Evolutionary conservation across 441 rosid genomes (phyloP), one percentile per base, ranked within the genome.

Genomic region (Euphorbia celastroides): DNA sequence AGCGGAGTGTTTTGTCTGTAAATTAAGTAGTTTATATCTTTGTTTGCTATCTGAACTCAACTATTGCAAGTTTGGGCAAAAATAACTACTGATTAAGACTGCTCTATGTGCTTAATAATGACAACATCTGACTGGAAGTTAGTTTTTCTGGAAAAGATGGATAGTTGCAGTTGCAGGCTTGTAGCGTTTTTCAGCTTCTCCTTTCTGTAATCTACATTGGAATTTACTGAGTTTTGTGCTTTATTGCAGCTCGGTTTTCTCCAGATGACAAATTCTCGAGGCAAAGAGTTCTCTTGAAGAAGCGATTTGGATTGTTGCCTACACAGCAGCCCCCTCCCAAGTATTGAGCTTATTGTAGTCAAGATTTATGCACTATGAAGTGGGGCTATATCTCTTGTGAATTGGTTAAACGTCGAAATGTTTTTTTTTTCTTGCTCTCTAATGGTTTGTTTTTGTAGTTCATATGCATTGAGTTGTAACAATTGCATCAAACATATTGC

Each of bases 231-330:
- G n/a, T 19, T 57, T 8, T 20, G 14, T 22, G 5, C 25, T 19
- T 5, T 9, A 23, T 69, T 64, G 88, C 86, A 91, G 99, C 99
- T 48, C 90, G 99, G n/a, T 93, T 93, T 79, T 93, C 97, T 8
- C 99, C 99, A 0, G 99, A 93, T 59, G 99, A 91, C 86, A 91
- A 93, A 70, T 93, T 78, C 72, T 85, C 97, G 0, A 86, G 90
- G 83, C 88, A 91, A 75, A 93, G 99, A 83, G 86, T 89, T 65
- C 81, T 83, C 54, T 79, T 91, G 51, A 93, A 93, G 88, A 93
- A 88, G 81, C 87, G 99, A 1, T 93, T 91, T 23, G 97, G 96
- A 46, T 80, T 93, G 77, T 75, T 93, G 76, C 96, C 96, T 2
- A 93, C 90, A 38, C 97, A 89, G 80, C 76, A 80, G 51, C 78